Conservation (phyloP, 208 protist genomes). For the Trichomonas tenax region DNA sequence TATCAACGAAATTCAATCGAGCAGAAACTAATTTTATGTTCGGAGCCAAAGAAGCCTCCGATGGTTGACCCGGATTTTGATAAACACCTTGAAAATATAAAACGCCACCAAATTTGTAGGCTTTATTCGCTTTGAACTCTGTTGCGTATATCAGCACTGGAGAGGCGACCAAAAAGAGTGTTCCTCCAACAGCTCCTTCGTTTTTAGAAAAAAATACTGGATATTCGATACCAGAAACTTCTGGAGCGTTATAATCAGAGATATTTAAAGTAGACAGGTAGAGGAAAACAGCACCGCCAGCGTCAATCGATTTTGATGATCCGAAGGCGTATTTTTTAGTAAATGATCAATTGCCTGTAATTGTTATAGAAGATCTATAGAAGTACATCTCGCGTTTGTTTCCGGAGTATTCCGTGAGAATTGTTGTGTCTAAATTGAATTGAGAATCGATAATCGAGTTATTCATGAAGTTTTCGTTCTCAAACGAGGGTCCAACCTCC, state of each 20-base stretch:
- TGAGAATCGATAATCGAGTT: no score
- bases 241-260: not conserved
- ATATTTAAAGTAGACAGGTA: not conserved
- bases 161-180: not conserved
- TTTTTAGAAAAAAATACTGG: not conserved
- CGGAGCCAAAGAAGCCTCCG: not conserved
- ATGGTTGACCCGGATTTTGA: not conserved
- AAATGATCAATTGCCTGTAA: not conserved
- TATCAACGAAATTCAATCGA: no score
- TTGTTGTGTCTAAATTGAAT: no score
- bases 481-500: no score
- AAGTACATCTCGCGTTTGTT: not conserved
- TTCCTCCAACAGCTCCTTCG: not conserved
- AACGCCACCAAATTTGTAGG: not conserved
- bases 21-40: no score
- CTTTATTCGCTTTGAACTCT: not conserved
- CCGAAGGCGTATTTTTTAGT: not conserved
- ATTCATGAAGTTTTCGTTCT: no score
- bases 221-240: not conserved
- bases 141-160: not conserved
- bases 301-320: not conserved
- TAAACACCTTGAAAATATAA: not conserved
- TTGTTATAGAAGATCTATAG: not conserved
- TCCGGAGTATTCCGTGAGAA: no score
- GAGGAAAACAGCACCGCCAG: not conserved